Evolutionary conservation across 2,329 filamentous ascomycete genomes (phyloP).

Genomic region (Xylariaceae sp.): DNA sequence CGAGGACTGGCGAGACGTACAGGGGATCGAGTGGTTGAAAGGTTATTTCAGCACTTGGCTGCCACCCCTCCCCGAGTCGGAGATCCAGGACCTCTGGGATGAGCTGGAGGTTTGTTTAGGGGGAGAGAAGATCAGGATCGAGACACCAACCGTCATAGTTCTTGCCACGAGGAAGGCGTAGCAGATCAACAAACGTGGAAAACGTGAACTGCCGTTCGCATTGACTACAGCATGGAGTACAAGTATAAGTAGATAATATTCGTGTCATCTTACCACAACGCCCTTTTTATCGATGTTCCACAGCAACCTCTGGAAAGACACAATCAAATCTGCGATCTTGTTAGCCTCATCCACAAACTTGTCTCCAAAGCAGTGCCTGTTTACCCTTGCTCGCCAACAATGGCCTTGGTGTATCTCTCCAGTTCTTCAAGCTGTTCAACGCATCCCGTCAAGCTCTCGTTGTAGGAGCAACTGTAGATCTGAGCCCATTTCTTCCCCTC

Average conservation of each 20-base stretch:
- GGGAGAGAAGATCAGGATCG: conserved; percentile 6
- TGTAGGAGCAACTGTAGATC: conserved; percentile 49
- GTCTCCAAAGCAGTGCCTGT: background rate
- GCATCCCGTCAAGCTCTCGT: conserved; percentile 46
- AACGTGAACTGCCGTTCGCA: too few species aligned
- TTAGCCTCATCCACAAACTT: conserved; percentile 4
- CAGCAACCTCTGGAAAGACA: conserved; percentile 11
- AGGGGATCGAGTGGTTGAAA: conserved; percentile 12
- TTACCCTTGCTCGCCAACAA: conserved; percentile 45
- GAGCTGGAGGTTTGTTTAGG: conserved; percentile 7
- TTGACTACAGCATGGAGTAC: too few species aligned
- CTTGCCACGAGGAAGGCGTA: conserved; percentile 10
- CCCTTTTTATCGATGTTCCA: background rate
- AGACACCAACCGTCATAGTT: conserved; percentile 12
- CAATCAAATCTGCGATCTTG: conserved; percentile 26
- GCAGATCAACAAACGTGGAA: too few species aligned
- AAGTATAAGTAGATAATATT: too few species aligned
- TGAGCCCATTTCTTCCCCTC: conserved; percentile 44
- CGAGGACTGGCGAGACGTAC: conserved; percentile 7
- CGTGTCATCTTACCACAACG: too few species aligned
- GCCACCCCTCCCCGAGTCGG: conserved; percentile 6
- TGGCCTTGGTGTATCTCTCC: conserved; percentile 49
- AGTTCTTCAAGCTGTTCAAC: conserved; percentile 46
- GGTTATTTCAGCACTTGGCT: conserved; percentile 10
- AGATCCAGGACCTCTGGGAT: conserved; percentile 11